These are phyloP conservation scores for Lachnellula subtilissima DNA, from an alignment of 2,329 filamentous ascomycete species.

Conservation along the genomic window DNA sequence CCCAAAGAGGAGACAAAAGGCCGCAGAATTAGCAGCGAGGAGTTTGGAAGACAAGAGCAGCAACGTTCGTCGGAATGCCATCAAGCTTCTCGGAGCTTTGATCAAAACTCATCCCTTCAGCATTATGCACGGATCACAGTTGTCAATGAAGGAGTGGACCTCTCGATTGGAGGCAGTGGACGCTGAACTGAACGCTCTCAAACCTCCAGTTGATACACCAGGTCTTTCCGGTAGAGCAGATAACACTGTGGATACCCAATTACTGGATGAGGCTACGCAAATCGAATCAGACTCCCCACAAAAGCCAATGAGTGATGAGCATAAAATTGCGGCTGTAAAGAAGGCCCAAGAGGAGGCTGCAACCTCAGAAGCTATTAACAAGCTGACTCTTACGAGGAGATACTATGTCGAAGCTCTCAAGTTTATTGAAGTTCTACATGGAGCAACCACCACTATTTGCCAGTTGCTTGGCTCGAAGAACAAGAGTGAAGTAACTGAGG, in stretches of 20 bases:
- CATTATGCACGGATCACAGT: slow-evolving; percentile 81
- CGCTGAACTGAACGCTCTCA: slow-evolving; percentile 71
- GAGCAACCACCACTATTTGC: slow-evolving; percentile 73
- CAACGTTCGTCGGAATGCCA: slow-evolving; percentile 90
- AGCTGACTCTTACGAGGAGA: slow-evolving; percentile 79
- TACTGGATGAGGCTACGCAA: slow-evolving; percentile 87
- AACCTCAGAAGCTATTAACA: slow-evolving; percentile 81
- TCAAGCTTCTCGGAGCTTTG: slow-evolving; percentile 82
- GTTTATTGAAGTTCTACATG: slow-evolving; percentile 88
- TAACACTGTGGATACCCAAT: slow-evolving; percentile 65
- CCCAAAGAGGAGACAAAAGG: slow-evolving; percentile 82
- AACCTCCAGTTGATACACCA: slow-evolving; percentile 69
- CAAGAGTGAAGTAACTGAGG: slow-evolving; percentile 97
- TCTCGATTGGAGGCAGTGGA: slow-evolving; percentile 77
- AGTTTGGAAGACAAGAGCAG: slow-evolving; percentile 98
- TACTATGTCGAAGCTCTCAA: slow-evolving; percentile 92
- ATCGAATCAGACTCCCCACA: slow-evolving; percentile 60
- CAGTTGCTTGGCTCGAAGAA: slow-evolving; percentile 91
- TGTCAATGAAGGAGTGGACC: slow-evolving; percentile 82
- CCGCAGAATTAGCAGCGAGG: slow-evolving; percentile 78
- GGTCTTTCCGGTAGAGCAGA: slow-evolving; percentile 68
- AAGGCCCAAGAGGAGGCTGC: slow-evolving; percentile 84
- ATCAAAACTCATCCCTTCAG: slow-evolving; percentile 95
- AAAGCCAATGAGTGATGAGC: slow-evolving; percentile 74
- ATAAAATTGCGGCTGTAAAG: slow-evolving; percentile 66